phyloP scores from a whole-genome alignment of 2,329 filamentous ascomycete genomes.

The Sclerotinia borealis region DNA sequence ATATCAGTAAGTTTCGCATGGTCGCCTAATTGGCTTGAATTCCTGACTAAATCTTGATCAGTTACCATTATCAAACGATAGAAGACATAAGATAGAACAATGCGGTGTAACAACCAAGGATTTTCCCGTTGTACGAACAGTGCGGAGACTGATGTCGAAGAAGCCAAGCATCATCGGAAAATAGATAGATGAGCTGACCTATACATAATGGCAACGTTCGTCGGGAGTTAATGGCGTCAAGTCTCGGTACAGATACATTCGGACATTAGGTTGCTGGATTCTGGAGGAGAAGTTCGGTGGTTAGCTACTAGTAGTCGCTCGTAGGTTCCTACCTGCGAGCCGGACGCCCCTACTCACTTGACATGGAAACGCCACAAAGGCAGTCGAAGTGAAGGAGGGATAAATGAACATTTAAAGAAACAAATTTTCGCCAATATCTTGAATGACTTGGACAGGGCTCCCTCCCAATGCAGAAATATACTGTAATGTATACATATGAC shows the following conservation, averaged over 20 bases:
- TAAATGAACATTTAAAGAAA: neutral
- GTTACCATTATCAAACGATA: conserved; percentile 66
- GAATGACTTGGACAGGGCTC: neutral
- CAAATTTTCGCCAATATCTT: neutral
- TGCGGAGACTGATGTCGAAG: neutral
- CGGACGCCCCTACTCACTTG: neutral
- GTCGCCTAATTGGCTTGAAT: neutral
- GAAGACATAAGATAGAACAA: conserved; percentile 1
- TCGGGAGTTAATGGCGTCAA: conserved; percentile 17
- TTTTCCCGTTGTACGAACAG: conserved; percentile 1
- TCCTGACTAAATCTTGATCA: neutral
- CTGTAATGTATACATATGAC: neutral
- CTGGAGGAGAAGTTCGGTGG: neutral
- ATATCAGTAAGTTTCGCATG: conserved; percentile 56
- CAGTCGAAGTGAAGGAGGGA: neutral
- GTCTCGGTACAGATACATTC: conserved; percentile 10
- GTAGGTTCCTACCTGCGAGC: neutral
- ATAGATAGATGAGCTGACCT: neutral
- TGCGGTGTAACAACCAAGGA: conserved; percentile 6
- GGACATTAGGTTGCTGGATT: neutral
- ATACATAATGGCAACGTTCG: conserved; percentile 11
- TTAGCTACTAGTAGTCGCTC: neutral
- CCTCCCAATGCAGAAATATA: neutral
- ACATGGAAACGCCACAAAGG: neutral
- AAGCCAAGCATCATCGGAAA: neutral